These are phyloP conservation scores for Ulmus americana DNA, from an alignment of 331 rosid species.

Conservation along the genomic window DNA sequence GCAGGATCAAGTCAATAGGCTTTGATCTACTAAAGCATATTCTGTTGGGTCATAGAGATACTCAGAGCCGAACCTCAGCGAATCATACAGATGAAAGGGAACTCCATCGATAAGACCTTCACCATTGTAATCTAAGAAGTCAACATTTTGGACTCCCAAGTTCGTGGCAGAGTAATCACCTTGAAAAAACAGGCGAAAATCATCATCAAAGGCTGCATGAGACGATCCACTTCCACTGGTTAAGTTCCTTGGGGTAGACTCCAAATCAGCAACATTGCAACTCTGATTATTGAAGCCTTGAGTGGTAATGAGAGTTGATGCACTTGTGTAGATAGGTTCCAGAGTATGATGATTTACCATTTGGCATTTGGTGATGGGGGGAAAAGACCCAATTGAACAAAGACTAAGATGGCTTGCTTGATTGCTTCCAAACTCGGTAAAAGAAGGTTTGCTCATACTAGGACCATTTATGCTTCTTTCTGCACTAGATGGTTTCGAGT, in stretches of 20 bases:
- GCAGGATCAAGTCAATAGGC: conserved; percentile 48
- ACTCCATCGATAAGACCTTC: conserved; percentile 48
- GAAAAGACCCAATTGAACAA: conserved; percentile 36
- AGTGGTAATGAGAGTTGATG: conserved; percentile 35
- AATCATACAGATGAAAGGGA: conserved; percentile 52
- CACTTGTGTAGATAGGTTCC: conserved; percentile 37
- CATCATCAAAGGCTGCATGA: conserved; percentile 50
- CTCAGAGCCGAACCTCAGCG: conserved; percentile 38
- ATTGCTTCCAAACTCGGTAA: conserved; percentile 38
- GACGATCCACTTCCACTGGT: conserved; percentile 41
- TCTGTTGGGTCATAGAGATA: conserved; percentile 49
- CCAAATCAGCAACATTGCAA: conserved; percentile 40
- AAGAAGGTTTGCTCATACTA: conserved; percentile 37
- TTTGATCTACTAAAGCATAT: conserved; percentile 55
- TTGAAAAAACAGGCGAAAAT: conserved; percentile 47
- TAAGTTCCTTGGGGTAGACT: conserved; percentile 41
- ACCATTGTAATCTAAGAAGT: conserved; percentile 50
- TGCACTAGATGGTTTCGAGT: conserved; percentile 32
- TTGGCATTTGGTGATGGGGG: conserved; percentile 41
- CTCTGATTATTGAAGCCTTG: conserved; percentile 36
- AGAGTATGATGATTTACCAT: conserved; percentile 36
- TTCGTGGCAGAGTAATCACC: conserved; percentile 46
- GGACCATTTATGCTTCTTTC: conserved; percentile 39
- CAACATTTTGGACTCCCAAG: conserved; percentile 44
- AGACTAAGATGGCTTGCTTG: conserved; percentile 34